These are phyloP conservation scores for Pelargonium nanum DNA, from an alignment of 345 rosid species.

Conservation along the genomic window DNA sequence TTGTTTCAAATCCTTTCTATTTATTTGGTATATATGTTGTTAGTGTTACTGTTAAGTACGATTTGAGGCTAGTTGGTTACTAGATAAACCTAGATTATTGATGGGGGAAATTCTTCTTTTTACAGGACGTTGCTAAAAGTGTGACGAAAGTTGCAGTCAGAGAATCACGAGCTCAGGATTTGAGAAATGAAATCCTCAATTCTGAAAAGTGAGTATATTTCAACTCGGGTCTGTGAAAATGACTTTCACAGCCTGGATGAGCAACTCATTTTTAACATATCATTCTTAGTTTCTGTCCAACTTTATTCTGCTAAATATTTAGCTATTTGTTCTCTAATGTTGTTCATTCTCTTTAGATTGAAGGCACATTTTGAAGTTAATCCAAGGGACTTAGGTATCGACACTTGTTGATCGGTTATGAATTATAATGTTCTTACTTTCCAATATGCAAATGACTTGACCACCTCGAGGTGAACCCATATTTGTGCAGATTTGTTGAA, in stretches of 20 bases:
- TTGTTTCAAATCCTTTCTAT: too few relatives aligned
- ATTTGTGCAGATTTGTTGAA: conserved; percentile 53
- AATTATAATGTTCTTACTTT: too few relatives aligned
- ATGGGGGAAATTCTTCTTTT: conserved; percentile 2
- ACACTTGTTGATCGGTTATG: too few relatives aligned
- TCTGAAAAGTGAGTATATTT: conserved; percentile 68
- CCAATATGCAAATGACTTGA: too few relatives aligned
- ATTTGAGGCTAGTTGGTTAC: too few relatives aligned
- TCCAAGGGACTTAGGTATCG: conserved; percentile 62
- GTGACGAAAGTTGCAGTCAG: conserved; percentile 71
- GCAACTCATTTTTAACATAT: neutral
- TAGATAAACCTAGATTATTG: too few relatives aligned
- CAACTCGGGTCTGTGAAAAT: neutral
- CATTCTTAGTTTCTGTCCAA: neutral
- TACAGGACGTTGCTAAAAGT: conserved; percentile 84
- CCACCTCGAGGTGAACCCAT: too few relatives aligned
- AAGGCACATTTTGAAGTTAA: conserved; percentile 82
- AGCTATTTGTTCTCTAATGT: neutral
- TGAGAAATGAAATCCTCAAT: conserved; percentile 80
- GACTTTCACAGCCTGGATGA: too few relatives aligned
- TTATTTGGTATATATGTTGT: too few relatives aligned
- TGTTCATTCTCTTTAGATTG: conserved; percentile 37
- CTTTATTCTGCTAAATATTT: neutral
- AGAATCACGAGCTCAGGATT: conserved; percentile 87
- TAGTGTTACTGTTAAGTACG: too few relatives aligned